Conservation (phyloP, 305 asterid species). For the Fraxinus nigra region DNA sequence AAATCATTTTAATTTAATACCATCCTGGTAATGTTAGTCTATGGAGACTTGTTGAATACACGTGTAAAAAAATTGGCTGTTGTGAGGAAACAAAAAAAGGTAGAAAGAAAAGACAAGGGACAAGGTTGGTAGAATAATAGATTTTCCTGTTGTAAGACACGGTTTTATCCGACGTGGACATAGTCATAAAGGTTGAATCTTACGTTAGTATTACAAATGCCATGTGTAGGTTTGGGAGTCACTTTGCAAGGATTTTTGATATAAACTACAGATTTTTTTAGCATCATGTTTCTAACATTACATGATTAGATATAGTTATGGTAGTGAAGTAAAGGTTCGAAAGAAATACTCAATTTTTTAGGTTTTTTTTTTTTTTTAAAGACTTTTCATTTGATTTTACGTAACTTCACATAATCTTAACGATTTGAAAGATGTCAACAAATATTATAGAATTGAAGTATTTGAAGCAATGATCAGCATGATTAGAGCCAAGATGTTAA, state of each 20-base stretch:
- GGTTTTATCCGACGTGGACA: slow-evolving; percentile 3
- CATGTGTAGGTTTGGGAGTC: too few relatives aligned
- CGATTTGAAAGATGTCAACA: too few relatives aligned
- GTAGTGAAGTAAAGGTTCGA: too few relatives aligned
- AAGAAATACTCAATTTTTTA: too few relatives aligned
- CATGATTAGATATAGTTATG: not conserved
- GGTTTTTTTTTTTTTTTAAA: not conserved
- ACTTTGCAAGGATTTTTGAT: too few relatives aligned
- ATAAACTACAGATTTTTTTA: too few relatives aligned
- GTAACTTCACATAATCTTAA: not conserved
- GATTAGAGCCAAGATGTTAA: not conserved
- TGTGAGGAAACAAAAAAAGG: not conserved
- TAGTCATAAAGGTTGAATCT: not conserved
- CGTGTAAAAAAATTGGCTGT: not conserved
- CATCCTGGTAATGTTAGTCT: not conserved
- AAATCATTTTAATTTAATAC: not conserved
- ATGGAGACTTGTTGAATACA: not conserved
- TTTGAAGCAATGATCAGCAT: not conserved
- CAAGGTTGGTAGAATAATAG: slow-evolving; percentile 12
- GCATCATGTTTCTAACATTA: not conserved
- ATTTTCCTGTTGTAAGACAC: slow-evolving; percentile 13
- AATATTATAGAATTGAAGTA: not conserved
- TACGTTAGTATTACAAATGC: not conserved
- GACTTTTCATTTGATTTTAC: not conserved
- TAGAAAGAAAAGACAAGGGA: not conserved